Conservation (phyloP, 2,329 filamentous ascomycete genomes). For the Nemania sp. region DNA sequence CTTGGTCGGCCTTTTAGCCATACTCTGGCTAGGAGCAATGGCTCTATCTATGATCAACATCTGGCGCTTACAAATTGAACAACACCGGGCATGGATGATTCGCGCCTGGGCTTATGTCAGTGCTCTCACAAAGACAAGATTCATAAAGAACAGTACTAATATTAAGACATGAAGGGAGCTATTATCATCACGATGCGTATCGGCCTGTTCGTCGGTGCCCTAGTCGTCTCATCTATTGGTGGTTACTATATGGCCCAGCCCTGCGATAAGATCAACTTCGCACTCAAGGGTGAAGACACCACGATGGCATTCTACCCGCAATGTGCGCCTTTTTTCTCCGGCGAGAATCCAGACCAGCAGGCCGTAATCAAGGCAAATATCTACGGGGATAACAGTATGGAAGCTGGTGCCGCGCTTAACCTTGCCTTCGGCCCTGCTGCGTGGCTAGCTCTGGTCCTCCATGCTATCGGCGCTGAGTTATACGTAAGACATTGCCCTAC, state of each 20-base stretch:
- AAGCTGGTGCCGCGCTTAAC: conserved; percentile 58
- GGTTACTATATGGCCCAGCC: conserved; percentile 50
- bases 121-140: conserved; percentile 1
- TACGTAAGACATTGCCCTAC: conserved; percentile 53
- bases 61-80: conserved; percentile 70
- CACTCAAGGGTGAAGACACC: conserved; percentile 48
- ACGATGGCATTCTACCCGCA: conserved; percentile 57
- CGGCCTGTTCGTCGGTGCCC: conserved; percentile 56
- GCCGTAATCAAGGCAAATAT: conserved; percentile 53
- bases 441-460: conserved; percentile 66
- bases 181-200: conserved; percentile 65
- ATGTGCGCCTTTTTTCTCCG: conserved; percentile 57
- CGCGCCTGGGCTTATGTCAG: conserved; percentile 63
- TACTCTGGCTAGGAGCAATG: conserved; percentile 59
- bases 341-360: conserved; percentile 43
- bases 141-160: not conserved
- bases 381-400: conserved; percentile 45
- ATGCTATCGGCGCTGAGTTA: conserved; percentile 62
- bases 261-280: conserved; percentile 63
- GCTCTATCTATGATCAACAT: conserved; percentile 66
- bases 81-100: conserved; percentile 74
- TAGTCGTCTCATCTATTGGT: conserved; percentile 30
- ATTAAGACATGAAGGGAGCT: conserved; percentile 52
- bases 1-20: conserved; percentile 57
- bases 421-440: conserved; percentile 63